Evolutionary conservation across 2,329 filamentous ascomycete species (phyloP), one percentile per base, ranked within the genome.

Genomic region (Colletotrichum lentis): DNA sequence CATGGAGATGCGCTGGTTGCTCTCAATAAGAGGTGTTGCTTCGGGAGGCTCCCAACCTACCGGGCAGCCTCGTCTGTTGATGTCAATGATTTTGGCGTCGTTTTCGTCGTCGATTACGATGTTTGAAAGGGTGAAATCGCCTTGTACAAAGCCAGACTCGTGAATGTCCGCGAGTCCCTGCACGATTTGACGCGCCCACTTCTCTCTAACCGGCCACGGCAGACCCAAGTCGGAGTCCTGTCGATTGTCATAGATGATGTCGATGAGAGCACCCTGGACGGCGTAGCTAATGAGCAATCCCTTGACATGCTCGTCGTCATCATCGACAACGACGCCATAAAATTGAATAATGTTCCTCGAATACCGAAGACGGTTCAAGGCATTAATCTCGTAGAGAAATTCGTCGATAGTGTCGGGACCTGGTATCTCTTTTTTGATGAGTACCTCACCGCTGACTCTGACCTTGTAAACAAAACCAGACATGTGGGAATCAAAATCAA

Each of bases 401-500:
- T 98, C 96, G 70, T 98, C 95, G 22, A 98, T 90, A 0, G 93
- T 96, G 74, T 98, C 95, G 2, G 94, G 95, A 1, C 95, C 94
- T 0, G 96, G 96, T 18, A 99, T 98, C 76, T 99, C 96, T 78
- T 99, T 99, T 79, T 98, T 98, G 80, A 99, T 97, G 73, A 94
- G 90, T 1, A 88, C 82, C 65, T 85, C 81, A 11, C 87, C 89
- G 66, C 87, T 83, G 43, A 94, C 87, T 16, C 82, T 85, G 64
- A 99, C 93, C 77, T 96, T 97, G 84, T 98, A 99, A 20, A 98
- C 96, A 76, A 98, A 99, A 1, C 96, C 96, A 24, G 95, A 98
- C 77, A 98, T 88, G 80, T 99, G 96, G 0, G 93, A 92, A 72
- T 96, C 92, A 74, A 99, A 97, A 49, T 88, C 84, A 43, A 99